Base-by-base conservation (phyloP, 192 early-diverging fungal species). In the Borealophlyctis nickersoniae region DNA sequence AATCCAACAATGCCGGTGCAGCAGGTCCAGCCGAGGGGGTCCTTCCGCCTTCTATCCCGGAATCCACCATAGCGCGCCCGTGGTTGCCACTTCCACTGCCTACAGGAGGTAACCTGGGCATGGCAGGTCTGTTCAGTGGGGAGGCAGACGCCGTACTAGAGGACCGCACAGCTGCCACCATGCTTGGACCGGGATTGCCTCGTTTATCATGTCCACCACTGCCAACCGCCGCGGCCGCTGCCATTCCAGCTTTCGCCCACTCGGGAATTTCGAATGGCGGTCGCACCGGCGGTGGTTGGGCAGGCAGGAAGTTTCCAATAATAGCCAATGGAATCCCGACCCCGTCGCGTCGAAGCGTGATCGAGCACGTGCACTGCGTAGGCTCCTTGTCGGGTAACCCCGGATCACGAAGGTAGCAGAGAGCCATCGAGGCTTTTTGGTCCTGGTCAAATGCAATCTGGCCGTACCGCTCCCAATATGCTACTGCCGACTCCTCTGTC, bases 391-490 rank as follows among this genome's bases (percentile, higher is more conserved):
- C 1, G 1, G 23, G 26, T 0, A 19, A 0, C 49, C 27, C n/a
- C 1, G 52, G 1, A 1, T 31, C 28, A 0, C 31, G 11, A 1
- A 70, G 36, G 14, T 55, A 33, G 30, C 71, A 72, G 14, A 45
- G 36, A 1, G 63, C 75, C 58, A 72, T 24, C 9, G 72, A 64
- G 0, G 73, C 72, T 30, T 72, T 75, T 65, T 72, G 71, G 32
- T 70, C 72, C 30, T 30, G 45, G 39, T 77, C 75, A 66, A 77
- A 77, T 16, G 75, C 75, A 50, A 77, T 63, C 27, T 59, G 56
- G n/a, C 74, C 75, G 57, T 77, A 77, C 58, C 62, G 68, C 49
- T 77, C 75, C 74, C 74, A 77, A 48, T 77, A 77, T 30, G 49
- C 51, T 33, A 73, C 75, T 14, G 64, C 74, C 0, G 63, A 68